Percentiles rank a stretch among this genome's conserved stretches.
Conservation (phyloP, 192 early-diverging fungal species). For the Powellomyces hirtus region DNA sequence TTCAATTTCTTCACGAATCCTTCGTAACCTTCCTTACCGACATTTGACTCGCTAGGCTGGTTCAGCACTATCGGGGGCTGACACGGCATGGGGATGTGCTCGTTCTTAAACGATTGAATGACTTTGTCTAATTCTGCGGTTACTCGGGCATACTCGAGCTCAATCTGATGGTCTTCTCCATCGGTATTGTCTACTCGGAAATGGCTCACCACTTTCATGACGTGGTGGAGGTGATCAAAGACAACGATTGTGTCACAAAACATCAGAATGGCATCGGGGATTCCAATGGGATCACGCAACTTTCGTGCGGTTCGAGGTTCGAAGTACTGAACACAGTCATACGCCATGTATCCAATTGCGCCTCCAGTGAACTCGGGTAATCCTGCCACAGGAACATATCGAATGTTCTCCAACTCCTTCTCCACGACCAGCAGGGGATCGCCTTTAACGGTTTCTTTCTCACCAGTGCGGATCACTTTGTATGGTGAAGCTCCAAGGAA, state of each 20-base stretch:
- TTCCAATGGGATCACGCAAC: constrained; percentile 77
- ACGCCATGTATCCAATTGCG: constrained; percentile 95
- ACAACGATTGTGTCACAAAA: constrained; percentile 94
- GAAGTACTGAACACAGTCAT: constrained; percentile 98
- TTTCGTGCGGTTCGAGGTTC: constrained; percentile 85
- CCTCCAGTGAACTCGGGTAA: constrained; percentile 89
- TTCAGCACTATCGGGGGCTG: constrained; percentile 65
- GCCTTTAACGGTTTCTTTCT: constrained; percentile 64
- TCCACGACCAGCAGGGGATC: constrained; percentile 88
- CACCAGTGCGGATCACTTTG: constrained; percentile 78
- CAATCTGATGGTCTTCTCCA: constrained; percentile 48
- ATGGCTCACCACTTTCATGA: constrained; percentile 91
- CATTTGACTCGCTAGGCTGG: constrained; percentile 77
- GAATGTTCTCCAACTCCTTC: constrained; percentile 73
- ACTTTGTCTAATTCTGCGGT: constrained; percentile 65
- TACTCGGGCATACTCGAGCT: constrained; percentile 68
- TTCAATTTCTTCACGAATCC: constrained; percentile 84
- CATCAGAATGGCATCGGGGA: constrained; percentile 94
- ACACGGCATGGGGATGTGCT: constrained; percentile 71
- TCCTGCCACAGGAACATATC: constrained; percentile 77
- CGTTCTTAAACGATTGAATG: constrained; percentile 66
- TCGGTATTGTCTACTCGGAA: constrained; percentile 38
- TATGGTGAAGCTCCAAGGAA: constrained; percentile 93
- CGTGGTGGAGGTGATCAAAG: constrained; percentile 92
- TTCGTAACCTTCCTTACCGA: constrained; percentile 88